Conservation (phyloP, 768 basidiomycete species). For the Chiua virens region DNA sequence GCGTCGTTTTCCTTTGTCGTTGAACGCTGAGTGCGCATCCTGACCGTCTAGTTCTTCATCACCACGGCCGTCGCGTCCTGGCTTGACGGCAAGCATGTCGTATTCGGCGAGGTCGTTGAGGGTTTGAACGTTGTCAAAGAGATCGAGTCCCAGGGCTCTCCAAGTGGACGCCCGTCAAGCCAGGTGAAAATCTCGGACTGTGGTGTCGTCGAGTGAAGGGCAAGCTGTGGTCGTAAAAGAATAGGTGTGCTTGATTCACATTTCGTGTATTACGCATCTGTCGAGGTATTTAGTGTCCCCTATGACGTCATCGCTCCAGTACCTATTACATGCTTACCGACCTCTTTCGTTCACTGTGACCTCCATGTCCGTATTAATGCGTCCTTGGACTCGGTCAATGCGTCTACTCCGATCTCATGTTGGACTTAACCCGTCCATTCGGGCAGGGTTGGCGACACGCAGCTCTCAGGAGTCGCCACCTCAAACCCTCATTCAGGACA, state of each 20-base stretch:
- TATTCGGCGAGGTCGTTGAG: constrained; percentile 48
- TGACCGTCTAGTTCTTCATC: constrained; percentile 60
- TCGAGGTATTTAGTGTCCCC: not conserved
- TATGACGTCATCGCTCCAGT: too few relatives aligned
- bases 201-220: constrained; percentile 45
- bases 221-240: not conserved
- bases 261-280: constrained; percentile 1
- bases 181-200: constrained; percentile 53
- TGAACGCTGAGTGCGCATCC: not conserved
- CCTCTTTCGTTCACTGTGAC: too few relatives aligned
- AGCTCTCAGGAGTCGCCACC: not conserved
- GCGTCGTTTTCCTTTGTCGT: not conserved
- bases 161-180: constrained; percentile 26
- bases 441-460: not conserved
- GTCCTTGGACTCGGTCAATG: too few relatives aligned
- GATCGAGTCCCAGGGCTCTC: constrained; percentile 37
- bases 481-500: constrained; percentile 10
- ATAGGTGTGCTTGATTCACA: not conserved
- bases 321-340: too few relatives aligned
- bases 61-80: constrained; percentile 72
- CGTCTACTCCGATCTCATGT: too few relatives aligned
- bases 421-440: not conserved
- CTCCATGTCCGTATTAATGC: constrained; percentile 1
- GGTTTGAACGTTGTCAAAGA: constrained; percentile 43
- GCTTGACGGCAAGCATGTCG: constrained; percentile 46